A percentile compares a stretch with the other conserved stretches of the same genome.
Evolutionary conservation across 306 rosid species (phyloP).

Genomic region (Inga leiocalycina): DNA sequence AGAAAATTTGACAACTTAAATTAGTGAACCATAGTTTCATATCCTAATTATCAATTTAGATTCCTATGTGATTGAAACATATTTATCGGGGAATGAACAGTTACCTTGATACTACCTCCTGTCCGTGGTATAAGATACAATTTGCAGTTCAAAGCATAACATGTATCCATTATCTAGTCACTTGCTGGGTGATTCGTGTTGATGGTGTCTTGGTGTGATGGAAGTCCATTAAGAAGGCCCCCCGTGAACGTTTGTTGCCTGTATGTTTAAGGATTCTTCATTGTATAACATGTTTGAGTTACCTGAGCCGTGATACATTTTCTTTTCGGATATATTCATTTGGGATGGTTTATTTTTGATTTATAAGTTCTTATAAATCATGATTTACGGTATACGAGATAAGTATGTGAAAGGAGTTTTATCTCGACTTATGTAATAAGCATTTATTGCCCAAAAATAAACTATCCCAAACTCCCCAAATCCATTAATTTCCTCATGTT

Average conservation of each 20-base stretch:
- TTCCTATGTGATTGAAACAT: neutral
- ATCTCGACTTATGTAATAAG: too few relatives aligned
- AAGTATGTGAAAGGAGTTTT: too few relatives aligned
- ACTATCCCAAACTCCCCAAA: neutral
- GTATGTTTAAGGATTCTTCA: neutral
- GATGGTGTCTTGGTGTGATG: neutral
- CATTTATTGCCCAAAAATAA: too few relatives aligned
- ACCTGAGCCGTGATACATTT: neutral
- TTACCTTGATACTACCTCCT: neutral
- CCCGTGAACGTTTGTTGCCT: neutral
- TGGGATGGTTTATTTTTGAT: too few relatives aligned
- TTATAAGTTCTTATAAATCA: too few relatives aligned
- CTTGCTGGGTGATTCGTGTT: constrained; percentile 13
- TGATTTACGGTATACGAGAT: too few relatives aligned
- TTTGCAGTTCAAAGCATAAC: neutral
- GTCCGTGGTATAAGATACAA: too few relatives aligned
- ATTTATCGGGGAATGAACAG: constrained; percentile 2
- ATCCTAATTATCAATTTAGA: constrained; percentile 24
- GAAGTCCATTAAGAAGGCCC: neutral
- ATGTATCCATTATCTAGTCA: neutral
- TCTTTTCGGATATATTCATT: neutral
- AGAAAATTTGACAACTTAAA: constrained; percentile 4
- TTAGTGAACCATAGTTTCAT: constrained; percentile 22
- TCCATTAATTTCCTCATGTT: neutral
- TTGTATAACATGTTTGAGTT: neutral